Evolutionary conservation across 805 yeast genomes (phyloP).

Genomic region (Yarrowia bubula): DNA sequence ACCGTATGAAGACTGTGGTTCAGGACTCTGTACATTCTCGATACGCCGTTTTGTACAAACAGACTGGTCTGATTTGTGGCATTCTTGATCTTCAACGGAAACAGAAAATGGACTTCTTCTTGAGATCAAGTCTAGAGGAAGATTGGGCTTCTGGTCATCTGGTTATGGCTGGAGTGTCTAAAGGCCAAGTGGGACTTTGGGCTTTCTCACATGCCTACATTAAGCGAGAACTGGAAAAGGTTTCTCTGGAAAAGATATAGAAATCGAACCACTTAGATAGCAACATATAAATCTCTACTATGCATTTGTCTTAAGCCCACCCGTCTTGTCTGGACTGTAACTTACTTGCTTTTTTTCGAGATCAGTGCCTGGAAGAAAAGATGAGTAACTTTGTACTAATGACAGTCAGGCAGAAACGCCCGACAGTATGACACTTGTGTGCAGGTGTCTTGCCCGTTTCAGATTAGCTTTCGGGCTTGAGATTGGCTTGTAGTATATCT

Average conservation of each 20-base stretch:
- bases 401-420: neutral
- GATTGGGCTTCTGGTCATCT: constrained; percentile 11
- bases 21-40: neutral
- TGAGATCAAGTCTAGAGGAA: neutral
- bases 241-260: neutral
- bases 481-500: neutral
- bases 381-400: neutral
- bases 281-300: neutral
- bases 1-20: constrained; percentile 7
- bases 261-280: too few relatives aligned
- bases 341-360: neutral
- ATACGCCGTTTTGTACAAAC: neutral
- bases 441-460: neutral
- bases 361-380: neutral
- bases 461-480: too few relatives aligned
- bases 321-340: neutral
- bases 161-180: constrained; percentile 14
- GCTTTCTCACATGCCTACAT: neutral
- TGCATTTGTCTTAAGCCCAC: neutral
- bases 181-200: neutral
- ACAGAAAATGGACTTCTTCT: constrained; percentile 5
- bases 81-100: neutral
- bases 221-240: neutral
- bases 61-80: constrained; percentile 1
- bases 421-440: neutral